Conservation (phyloP, 192 early-diverging fungal genomes). For the Backusella australiensis region DNA sequence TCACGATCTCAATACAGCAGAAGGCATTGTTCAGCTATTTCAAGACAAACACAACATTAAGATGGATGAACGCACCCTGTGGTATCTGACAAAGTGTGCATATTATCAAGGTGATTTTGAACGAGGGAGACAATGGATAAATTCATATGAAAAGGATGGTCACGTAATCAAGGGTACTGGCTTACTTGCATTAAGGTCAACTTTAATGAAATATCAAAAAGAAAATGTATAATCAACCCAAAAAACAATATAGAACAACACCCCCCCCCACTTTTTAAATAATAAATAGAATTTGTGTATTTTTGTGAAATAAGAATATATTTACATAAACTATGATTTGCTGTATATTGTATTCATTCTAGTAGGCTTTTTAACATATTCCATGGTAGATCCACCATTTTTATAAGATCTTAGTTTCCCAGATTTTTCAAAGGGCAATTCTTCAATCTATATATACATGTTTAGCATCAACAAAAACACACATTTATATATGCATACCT, state of each 20-base stretch:
- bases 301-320: constrained; percentile 1
- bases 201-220: constrained; percentile 4
- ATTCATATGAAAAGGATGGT: background rate
- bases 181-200: constrained; percentile 14
- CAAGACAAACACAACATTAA: background rate
- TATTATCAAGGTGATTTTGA: background rate
- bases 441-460: background rate
- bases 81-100: constrained; percentile 23
- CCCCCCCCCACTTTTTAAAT: background rate
- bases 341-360: background rate
- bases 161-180: constrained; percentile 12
- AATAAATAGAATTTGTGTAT: constrained; percentile 12
- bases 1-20: constrained; percentile 20
- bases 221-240: background rate
- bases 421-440: background rate
- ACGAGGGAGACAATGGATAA: constrained; percentile 14
- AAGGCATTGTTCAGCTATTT: constrained; percentile 18
- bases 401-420: background rate
- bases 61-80: constrained; percentile 25
- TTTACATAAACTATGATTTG: background rate
- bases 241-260: background rate
- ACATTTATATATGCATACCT: constrained; percentile 10
- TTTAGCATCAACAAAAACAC: background rate
- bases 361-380: background rate
- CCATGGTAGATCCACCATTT: background rate